Percentiles rank a stretch among this genome's conserved stretches.
phyloP scores from a whole-genome alignment of 2,329 filamentous ascomycete genomes.

The Xenoacremonium recifei region DNA sequence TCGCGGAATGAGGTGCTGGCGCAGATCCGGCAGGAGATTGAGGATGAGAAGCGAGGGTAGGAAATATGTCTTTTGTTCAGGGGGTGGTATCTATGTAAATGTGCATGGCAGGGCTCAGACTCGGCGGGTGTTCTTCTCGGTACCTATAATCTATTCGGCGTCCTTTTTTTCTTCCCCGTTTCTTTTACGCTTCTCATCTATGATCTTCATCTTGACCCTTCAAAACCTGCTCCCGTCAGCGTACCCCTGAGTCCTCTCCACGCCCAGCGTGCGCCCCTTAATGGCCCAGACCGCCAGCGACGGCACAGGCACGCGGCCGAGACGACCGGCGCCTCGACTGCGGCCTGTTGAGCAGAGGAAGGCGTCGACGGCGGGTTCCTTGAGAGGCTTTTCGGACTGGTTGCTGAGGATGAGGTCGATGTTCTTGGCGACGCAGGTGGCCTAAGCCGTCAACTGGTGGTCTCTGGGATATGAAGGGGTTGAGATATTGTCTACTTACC shows the following conservation, averaged over 20 bases:
- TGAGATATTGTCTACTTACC: constrained; percentile 35
- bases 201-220: too few species aligned
- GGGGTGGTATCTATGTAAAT: constrained; percentile 13
- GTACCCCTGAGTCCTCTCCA: constrained; percentile 44
- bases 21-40: constrained; percentile 77
- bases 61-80: constrained; percentile 4
- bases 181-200: constrained; percentile 3
- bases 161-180: constrained; percentile 13
- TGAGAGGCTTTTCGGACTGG: constrained; percentile 43
- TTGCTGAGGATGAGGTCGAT: constrained; percentile 46
- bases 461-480: too few species aligned
- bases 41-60: constrained; percentile 72
- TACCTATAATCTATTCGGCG: constrained; percentile 23
- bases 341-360: constrained; percentile 49
- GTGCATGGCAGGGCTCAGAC: constrained; percentile 20
- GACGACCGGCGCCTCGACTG: constrained; percentile 48
- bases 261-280: constrained; percentile 51
- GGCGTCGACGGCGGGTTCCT: constrained; percentile 47
- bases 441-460: too few species aligned
- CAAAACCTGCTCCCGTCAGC: constrained; percentile 49
- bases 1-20: constrained; percentile 73
- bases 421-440: constrained; percentile 52
- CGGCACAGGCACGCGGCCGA: constrained; percentile 47
- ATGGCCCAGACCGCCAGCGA: constrained; percentile 49
- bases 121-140: constrained; percentile 25